phyloP scores from a whole-genome alignment of 2,329 filamentous ascomycete species.

The Exophiala aquamarina region DNA sequence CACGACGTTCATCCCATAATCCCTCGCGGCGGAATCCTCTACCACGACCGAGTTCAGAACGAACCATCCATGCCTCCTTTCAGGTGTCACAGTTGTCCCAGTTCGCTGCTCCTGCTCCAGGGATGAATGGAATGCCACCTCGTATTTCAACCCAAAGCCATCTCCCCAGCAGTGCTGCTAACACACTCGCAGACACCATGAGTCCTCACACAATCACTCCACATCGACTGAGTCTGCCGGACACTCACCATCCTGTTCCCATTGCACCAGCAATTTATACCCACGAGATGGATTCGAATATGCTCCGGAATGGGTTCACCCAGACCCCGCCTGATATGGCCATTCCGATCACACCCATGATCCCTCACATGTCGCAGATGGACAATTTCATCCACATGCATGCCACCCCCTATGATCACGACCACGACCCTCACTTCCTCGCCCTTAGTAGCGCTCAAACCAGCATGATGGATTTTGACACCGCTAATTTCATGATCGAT shows the following conservation, averaged over 20 bases:
- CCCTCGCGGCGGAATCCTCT: slow-evolving; percentile 25
- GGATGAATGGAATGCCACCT: background rate
- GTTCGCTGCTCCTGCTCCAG: slow-evolving; percentile 20
- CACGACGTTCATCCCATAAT: slow-evolving; percentile 28
- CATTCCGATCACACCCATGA: slow-evolving; percentile 18
- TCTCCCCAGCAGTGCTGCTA: too few species aligned
- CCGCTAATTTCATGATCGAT: slow-evolving; percentile 22
- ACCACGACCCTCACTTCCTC: slow-evolving; percentile 28
- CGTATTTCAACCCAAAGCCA: background rate
- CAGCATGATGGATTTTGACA: slow-evolving; percentile 28
- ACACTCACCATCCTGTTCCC: slow-evolving; percentile 23
- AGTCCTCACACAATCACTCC: slow-evolving; percentile 14
- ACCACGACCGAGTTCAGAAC: slow-evolving; percentile 25
- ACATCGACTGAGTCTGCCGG: slow-evolving; percentile 25
- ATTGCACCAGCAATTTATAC: slow-evolving; percentile 23
- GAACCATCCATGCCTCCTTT: slow-evolving; percentile 26
- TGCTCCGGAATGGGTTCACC: slow-evolving; percentile 24
- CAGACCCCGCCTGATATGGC: slow-evolving; percentile 27
- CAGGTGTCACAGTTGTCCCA: slow-evolving; percentile 27
- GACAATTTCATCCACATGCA: slow-evolving; percentile 27
- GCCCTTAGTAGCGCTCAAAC: slow-evolving; percentile 22
- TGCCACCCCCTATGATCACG: slow-evolving; percentile 24
- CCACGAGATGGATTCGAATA: slow-evolving; percentile 22
- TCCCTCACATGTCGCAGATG: slow-evolving; percentile 28
- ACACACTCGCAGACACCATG: slow-evolving; percentile 13